Evolutionary conservation across 2,329 filamentous ascomycete species (phyloP).

Genomic region (Sclerotinia glacialis): DNA sequence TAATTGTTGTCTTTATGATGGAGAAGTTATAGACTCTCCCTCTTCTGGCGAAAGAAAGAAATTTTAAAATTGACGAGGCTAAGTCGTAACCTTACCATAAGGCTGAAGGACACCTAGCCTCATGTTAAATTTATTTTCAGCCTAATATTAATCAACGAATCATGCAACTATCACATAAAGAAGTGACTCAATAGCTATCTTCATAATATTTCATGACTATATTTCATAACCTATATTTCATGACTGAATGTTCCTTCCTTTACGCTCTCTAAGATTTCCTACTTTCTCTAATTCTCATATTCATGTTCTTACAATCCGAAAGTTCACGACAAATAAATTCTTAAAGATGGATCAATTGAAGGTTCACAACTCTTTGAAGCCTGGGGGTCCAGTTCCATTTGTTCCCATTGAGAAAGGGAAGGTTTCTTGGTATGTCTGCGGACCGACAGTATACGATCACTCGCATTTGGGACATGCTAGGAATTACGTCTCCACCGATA

Average conservation of each 20-base stretch:
- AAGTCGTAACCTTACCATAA: background rate
- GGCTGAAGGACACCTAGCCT: background rate
- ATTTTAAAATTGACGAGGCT: constrained; percentile 6
- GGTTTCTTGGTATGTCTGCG: constrained; percentile 67
- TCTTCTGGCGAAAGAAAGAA: constrained; percentile 16
- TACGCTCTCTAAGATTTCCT: constrained; percentile 16
- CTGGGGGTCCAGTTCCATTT: constrained; percentile 35
- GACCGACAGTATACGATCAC: constrained; percentile 68
- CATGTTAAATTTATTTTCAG: constrained; percentile 5
- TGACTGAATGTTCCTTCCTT: constrained; percentile 27
- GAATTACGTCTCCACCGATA: constrained; percentile 73
- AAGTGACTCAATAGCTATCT: constrained; percentile 22
- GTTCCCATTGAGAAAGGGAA: constrained; percentile 27
- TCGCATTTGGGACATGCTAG: constrained; percentile 65
- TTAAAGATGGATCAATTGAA: constrained; percentile 35
- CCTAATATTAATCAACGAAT: constrained; percentile 3
- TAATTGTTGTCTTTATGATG: background rate
- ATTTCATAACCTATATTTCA: too few relatives aligned
- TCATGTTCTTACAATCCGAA: constrained; percentile 25
- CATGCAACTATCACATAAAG: constrained; percentile 19
- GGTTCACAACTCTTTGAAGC: constrained; percentile 38
- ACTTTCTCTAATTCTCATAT: constrained; percentile 9
- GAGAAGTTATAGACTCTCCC: constrained; percentile 17
- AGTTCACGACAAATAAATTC: constrained; percentile 16
- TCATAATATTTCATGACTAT: constrained; percentile 20